Conservation (phyloP, 495 filamentous ascomycete species). For the Hypoxylon cercidicola region DNA sequence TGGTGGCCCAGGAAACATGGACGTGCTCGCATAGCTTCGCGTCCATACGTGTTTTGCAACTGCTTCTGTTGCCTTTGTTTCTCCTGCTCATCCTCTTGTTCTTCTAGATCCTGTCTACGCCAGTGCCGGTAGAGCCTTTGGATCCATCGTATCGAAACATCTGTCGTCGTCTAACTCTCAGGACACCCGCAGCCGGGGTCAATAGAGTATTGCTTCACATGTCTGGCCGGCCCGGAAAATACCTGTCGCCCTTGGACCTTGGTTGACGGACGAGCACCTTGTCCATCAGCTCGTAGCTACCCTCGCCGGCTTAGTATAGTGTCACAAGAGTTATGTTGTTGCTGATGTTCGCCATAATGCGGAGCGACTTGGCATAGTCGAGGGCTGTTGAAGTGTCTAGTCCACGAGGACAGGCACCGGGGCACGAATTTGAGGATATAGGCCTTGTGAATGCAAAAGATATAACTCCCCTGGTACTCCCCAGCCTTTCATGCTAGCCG, state of each 20-base stretch:
- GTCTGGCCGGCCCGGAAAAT: constrained; percentile 69
- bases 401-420: too few relatives aligned
- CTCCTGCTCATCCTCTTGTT: too few relatives aligned
- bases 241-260: constrained; percentile 76
- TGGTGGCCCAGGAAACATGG: constrained; percentile 31
- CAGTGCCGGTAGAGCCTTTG: too few relatives aligned
- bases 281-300: constrained; percentile 84
- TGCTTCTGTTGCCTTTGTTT: too few relatives aligned
- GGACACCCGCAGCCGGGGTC: constrained; percentile 69
- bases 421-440: too few relatives aligned
- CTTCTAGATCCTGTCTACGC: too few relatives aligned
- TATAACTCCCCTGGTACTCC: too few relatives aligned
- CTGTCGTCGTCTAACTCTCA: constrained; percentile 69
- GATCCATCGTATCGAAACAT: too few relatives aligned
- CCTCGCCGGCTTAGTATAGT: constrained; percentile 85
- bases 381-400: constrained; percentile 82
- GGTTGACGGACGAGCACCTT: constrained; percentile 74
- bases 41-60: too few relatives aligned
- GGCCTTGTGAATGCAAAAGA: too few relatives aligned
- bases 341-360: constrained; percentile 85
- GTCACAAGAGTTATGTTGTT: constrained; percentile 85
- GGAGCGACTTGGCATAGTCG: constrained; percentile 79
- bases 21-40: constrained; percentile 41
- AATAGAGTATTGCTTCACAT: constrained; percentile 72
- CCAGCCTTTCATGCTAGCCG: too few relatives aligned